Evolutionary conservation across 108 stramenopile genomes (phyloP).

Genomic region (Conticribra weissflogii): DNA sequence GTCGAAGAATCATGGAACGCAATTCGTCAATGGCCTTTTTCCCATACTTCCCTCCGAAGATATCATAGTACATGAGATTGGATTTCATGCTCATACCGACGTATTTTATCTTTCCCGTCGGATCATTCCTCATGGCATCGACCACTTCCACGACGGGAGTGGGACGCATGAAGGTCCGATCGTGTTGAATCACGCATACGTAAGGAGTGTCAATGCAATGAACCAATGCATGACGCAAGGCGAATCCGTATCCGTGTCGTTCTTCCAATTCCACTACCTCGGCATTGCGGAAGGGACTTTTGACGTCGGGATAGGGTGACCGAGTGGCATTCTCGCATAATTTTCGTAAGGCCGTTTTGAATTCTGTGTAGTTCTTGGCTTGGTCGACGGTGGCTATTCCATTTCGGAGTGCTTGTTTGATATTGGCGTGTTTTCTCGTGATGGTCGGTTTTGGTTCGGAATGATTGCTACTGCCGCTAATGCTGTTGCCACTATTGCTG

Average conservation of each 20-base stretch:
- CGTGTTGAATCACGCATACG: constrained; percentile 91
- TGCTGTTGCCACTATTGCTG: not conserved
- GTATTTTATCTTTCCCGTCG: constrained; percentile 59
- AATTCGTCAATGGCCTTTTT: constrained; percentile 57
- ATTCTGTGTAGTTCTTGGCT: constrained; percentile 62
- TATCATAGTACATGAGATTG: constrained; percentile 77
- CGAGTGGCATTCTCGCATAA: constrained; percentile 49
- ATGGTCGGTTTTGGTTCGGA: no score
- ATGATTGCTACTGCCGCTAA: no score
- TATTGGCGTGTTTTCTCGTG: constrained; percentile 65
- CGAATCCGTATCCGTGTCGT: constrained; percentile 89
- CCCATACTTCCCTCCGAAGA: constrained; percentile 76
- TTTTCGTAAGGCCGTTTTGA: constrained; percentile 60
- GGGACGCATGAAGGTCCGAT: constrained; percentile 85
- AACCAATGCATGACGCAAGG: constrained; percentile 72
- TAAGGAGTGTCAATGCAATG: constrained; percentile 71
- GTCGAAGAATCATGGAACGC: constrained; percentile 55
- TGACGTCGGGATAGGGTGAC: not conserved
- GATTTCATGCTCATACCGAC: constrained; percentile 81
- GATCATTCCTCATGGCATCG: constrained; percentile 63
- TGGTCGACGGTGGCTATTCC: constrained; percentile 76
- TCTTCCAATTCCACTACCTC: constrained; percentile 67
- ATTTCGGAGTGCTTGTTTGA: constrained; percentile 79
- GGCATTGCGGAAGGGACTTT: constrained; percentile 56
- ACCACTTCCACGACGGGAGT: constrained; percentile 67